Conservation (phyloP, 768 basidiomycete genomes). For the Calocera cornea region DNA sequence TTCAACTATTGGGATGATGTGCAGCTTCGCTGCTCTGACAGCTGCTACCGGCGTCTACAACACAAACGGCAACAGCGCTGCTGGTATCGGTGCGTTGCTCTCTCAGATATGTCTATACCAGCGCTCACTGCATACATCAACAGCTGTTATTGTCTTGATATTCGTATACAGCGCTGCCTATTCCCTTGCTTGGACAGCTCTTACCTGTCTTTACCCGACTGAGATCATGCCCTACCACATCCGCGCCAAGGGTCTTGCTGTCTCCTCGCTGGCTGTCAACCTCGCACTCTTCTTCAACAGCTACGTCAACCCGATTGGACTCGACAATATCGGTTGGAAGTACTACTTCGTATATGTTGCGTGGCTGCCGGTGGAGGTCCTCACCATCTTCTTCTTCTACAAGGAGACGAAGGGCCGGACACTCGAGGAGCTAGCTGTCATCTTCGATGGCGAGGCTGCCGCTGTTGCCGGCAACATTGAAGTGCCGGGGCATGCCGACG, state of each 20-base stretch:
- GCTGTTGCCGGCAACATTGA: conserved; percentile 5
- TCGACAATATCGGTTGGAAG: conserved; percentile 52
- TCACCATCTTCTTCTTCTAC: conserved; percentile 49
- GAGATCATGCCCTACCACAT: conserved; percentile 76
- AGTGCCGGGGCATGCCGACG: neutral
- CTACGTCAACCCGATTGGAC: conserved; percentile 72
- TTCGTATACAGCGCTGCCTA: conserved; percentile 21
- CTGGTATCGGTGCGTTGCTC: conserved; percentile 34
- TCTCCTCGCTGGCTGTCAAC: conserved; percentile 69
- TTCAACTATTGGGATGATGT: neutral
- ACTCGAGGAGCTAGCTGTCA: conserved; percentile 8
- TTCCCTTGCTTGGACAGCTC: conserved; percentile 62
- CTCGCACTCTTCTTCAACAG: conserved; percentile 78
- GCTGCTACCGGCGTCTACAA: conserved; percentile 25
- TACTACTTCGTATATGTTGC: conserved; percentile 65
- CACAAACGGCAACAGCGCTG: neutral
- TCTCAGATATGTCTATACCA: conserved; percentile 35
- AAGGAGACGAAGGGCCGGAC: conserved; percentile 22
- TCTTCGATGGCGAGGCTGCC: conserved; percentile 7
- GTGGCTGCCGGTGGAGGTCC: conserved; percentile 54
- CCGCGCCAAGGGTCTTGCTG: conserved; percentile 73
- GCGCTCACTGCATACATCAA: conserved; percentile 25
- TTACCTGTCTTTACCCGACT: conserved; percentile 74
- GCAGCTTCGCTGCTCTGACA: neutral
- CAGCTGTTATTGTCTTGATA: conserved; percentile 34